phyloP scores from a whole-genome alignment of 208 protist genomes.

The Tritrichomonas foetus region DNA sequence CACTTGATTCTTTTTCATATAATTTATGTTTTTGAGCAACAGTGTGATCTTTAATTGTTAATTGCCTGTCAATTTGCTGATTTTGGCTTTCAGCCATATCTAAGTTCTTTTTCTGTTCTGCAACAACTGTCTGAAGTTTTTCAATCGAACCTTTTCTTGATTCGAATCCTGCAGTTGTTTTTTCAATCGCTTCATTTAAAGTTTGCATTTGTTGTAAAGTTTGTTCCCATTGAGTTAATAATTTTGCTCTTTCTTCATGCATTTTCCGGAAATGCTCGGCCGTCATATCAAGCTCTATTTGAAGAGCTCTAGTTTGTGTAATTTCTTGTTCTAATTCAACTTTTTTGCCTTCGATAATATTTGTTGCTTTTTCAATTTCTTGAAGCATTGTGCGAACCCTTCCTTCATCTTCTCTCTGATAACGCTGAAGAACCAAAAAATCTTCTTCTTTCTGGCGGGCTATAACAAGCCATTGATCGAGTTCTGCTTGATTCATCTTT shows the following conservation, averaged over 20 bases:
- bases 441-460: not conserved
- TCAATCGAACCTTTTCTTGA: not conserved
- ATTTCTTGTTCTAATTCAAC: not conserved
- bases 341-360: not conserved
- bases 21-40: not conserved
- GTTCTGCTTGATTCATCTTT: not conserved
- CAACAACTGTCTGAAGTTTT: not conserved
- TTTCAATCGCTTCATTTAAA: not conserved
- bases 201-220: not conserved
- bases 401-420: not conserved
- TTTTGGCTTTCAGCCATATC: not conserved
- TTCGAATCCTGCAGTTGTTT: not conserved
- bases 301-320: not conserved
- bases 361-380: not conserved
- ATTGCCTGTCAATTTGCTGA: not conserved
- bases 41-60: not conserved
- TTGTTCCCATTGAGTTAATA: not conserved
- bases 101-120: not conserved
- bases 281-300: not conserved
- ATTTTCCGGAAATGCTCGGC: not conserved
- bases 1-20: not conserved
- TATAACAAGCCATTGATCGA: not conserved
- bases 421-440: not conserved
- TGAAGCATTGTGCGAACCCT: not conserved
- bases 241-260: not conserved